These are phyloP conservation scores for Karstenula rhodostoma DNA, from an alignment of 2,329 filamentous ascomycete genomes.

Conservation along the genomic window DNA sequence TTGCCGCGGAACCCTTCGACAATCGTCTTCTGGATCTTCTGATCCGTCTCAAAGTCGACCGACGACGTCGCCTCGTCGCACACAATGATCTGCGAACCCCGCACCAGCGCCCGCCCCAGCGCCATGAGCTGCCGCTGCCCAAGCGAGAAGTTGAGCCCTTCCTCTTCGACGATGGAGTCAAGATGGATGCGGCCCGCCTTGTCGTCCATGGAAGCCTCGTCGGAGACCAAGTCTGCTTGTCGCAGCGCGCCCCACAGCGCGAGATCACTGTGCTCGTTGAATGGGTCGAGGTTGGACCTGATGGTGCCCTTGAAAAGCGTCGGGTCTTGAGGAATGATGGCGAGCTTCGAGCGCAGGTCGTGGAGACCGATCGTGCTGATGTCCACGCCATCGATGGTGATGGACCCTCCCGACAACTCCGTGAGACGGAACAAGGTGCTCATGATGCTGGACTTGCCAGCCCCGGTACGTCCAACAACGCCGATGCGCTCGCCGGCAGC, in stretches of 20 bases:
- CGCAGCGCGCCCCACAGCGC: slow-evolving; percentile 80
- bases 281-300: slow-evolving; percentile 81
- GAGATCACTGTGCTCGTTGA: slow-evolving; percentile 78
- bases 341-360: slow-evolving; percentile 76
- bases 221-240: slow-evolving; percentile 74
- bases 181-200: slow-evolving; percentile 74
- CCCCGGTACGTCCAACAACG: slow-evolving; percentile 81
- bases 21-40: slow-evolving; percentile 93
- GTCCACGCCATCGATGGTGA: slow-evolving; percentile 59
- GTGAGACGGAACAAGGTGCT: slow-evolving; percentile 78
- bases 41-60: slow-evolving; percentile 96
- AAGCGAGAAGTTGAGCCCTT: slow-evolving; percentile 94
- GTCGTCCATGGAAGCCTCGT: slow-evolving; percentile 56
- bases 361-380: slow-evolving; percentile 78
- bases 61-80: slow-evolving; percentile 95
- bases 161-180: slow-evolving; percentile 87
- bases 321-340: slow-evolving; percentile 86
- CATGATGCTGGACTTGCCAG: slow-evolving; percentile 86
- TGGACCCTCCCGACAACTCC: slow-evolving; percentile 57
- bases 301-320: slow-evolving; percentile 84
- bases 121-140: slow-evolving; percentile 97
- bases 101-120: slow-evolving; percentile 86
- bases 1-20: slow-evolving; percentile 81
- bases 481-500: slow-evolving; percentile 80
- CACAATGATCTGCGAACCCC: slow-evolving; percentile 88